phyloP scores from a whole-genome alignment of 2,329 filamentous ascomycete genomes.

The Hymenoscyphus infarciens region DNA sequence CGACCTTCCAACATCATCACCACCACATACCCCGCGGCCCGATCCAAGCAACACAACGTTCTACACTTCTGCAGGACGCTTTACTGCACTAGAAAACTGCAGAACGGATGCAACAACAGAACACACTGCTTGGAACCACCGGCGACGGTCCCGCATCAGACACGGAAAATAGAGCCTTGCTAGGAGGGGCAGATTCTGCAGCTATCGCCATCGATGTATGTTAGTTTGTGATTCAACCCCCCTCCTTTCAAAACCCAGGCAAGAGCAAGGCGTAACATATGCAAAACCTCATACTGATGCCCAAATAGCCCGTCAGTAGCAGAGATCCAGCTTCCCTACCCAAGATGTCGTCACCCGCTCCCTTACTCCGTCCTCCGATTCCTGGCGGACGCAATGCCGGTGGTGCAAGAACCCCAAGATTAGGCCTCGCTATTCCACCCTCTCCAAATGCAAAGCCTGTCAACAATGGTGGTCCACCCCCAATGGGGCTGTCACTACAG shows the following conservation, averaged over 20 bases:
- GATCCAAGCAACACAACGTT: slow-evolving; percentile 12
- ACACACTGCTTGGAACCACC: slow-evolving; percentile 21
- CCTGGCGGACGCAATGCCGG: slow-evolving; percentile 33
- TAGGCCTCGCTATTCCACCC: slow-evolving; percentile 86
- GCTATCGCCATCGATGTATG: slow-evolving; percentile 20
- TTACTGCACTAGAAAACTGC: slow-evolving; percentile 25
- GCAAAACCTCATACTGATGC: slow-evolving; percentile 21
- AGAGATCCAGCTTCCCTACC: slow-evolving; percentile 21
- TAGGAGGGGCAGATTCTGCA: slow-evolving; percentile 18
- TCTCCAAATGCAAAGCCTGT: slow-evolving; percentile 81
- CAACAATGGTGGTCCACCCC: slow-evolving; percentile 35
- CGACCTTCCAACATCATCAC: slow-evolving; percentile 12
- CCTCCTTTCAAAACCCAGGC: background rate
- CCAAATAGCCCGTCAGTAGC: slow-evolving; percentile 21
- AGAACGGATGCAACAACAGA: slow-evolving; percentile 29
- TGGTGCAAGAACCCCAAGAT: slow-evolving; percentile 37
- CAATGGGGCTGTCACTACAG: slow-evolving; percentile 45
- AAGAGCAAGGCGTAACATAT: background rate
- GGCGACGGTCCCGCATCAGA: slow-evolving; percentile 23
- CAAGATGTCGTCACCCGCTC: slow-evolving; percentile 37
- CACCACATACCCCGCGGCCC: slow-evolving; percentile 12
- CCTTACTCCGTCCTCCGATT: slow-evolving; percentile 37
- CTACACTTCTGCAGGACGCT: slow-evolving; percentile 14
- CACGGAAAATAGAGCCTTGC: slow-evolving; percentile 16
- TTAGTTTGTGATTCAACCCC: slow-evolving; percentile 8